These are phyloP conservation scores for Grammothele lineata DNA, from an alignment of 768 basidiomycete genomes.

Conservation along the genomic window DNA sequence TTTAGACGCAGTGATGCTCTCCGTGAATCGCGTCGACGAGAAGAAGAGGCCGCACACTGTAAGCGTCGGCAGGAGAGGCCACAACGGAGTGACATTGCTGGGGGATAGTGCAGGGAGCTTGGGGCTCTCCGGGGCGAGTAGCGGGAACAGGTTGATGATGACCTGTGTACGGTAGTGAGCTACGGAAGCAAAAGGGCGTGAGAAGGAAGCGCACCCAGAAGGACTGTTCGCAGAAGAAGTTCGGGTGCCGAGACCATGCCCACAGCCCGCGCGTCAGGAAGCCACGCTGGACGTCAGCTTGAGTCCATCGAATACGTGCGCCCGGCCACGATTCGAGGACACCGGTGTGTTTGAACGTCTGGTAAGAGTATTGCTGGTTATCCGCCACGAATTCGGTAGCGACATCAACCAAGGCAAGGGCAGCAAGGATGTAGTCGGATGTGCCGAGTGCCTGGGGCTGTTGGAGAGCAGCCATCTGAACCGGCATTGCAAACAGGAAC, in stretches of 20 bases:
- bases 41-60: conserved; percentile 69
- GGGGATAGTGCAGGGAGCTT: conserved; percentile 18
- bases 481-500: conserved; percentile 61
- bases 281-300: conserved; percentile 68
- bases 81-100: conserved; percentile 26
- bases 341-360: conserved; percentile 65
- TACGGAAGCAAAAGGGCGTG: not conserved
- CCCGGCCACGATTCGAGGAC: conserved; percentile 49
- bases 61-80: conserved; percentile 50
- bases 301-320: conserved; percentile 61
- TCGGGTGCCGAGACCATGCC: conserved; percentile 87
- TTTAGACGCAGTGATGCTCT: conserved; percentile 72
- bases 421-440: conserved; percentile 62
- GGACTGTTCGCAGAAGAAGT: conserved; percentile 85
- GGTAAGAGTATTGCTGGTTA: conserved; percentile 87
- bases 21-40: conserved; percentile 75
- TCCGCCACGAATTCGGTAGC: conserved; percentile 80
- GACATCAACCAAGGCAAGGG: conserved; percentile 54
- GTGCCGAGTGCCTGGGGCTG: conserved; percentile 46
- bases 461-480: conserved; percentile 50
- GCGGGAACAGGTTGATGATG: conserved; percentile 64
- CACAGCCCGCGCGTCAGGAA: conserved; percentile 85
- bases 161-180: conserved; percentile 36
- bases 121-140: conserved; percentile 40
- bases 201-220: conserved; percentile 61